Evolutionary conservation across 1,139 yeast species (phyloP).

Genomic region (Geotrichum cucujoidarum): DNA sequence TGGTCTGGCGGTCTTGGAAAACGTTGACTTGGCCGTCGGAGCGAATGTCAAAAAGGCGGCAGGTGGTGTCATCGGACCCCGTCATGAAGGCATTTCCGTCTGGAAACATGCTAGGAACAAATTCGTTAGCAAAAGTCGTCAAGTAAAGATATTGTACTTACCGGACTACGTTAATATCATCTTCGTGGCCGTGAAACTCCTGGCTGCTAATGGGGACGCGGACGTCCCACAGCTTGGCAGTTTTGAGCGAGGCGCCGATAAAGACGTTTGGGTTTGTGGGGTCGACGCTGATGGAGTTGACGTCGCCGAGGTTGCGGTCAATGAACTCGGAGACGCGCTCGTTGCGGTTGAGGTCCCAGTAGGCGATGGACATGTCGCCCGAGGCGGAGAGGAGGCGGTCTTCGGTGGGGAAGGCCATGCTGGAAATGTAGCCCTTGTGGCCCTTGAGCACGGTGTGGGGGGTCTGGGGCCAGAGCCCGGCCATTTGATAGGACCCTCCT

Average conservation of each 20-base stretch:
- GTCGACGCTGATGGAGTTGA: conserved; percentile 48
- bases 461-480: conserved; percentile 32
- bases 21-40: conserved; percentile 64
- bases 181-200: conserved; percentile 53
- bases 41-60: conserved; percentile 71
- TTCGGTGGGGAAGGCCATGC: conserved; percentile 59
- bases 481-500: conserved; percentile 13
- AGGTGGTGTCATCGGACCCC: conserved; percentile 76
- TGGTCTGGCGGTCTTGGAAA: conserved; percentile 41
- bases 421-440: conserved; percentile 78
- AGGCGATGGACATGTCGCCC: conserved; percentile 75
- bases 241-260: conserved; percentile 73
- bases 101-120: conserved; percentile 45
- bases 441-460: conserved; percentile 59
- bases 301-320: conserved; percentile 74
- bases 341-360: conserved; percentile 75
- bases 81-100: conserved; percentile 54
- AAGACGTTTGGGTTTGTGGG: conserved; percentile 41
- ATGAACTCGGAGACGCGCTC: conserved; percentile 51
- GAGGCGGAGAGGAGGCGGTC: conserved; percentile 62
- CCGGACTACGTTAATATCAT: conserved; percentile 62
- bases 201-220: conserved; percentile 53
- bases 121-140: too few species aligned
- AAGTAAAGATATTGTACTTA: too few species aligned
- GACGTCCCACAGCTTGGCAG: conserved; percentile 67